A percentile compares a stretch with the other conserved stretches of the same genome.
Conservation (phyloP, 2,329 filamentous ascomycete species). For the Penicillium nordicum region DNA sequence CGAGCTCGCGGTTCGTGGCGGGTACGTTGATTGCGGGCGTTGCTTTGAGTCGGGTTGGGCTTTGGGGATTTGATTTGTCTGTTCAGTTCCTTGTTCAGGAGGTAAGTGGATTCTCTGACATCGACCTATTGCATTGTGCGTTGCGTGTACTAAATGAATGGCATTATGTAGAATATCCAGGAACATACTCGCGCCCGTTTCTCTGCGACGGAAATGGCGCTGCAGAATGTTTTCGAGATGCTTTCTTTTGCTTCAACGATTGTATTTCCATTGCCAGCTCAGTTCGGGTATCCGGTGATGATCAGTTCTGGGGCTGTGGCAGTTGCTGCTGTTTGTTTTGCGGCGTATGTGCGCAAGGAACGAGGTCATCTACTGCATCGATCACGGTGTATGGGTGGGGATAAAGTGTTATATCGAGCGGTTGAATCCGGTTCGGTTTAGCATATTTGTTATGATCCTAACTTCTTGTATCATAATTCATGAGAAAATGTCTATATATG, state of each 20-base stretch:
- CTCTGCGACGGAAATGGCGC: slow-evolving; percentile 63
- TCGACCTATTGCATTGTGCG: not conserved
- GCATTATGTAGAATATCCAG: slow-evolving; percentile 49
- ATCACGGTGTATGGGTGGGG: slow-evolving; percentile 19
- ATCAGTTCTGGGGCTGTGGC: slow-evolving; percentile 50
- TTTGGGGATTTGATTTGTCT: slow-evolving; percentile 62
- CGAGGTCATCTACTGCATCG: slow-evolving; percentile 60
- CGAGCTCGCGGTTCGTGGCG: slow-evolving; percentile 39
- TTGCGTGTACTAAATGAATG: not conserved
- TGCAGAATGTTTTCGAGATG: slow-evolving; percentile 69
- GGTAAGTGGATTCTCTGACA: slow-evolving; percentile 32
- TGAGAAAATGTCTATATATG: not conserved
- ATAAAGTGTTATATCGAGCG: slow-evolving; percentile 10
- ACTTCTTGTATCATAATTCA: not conserved
- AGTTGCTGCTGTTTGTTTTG: slow-evolving; percentile 44
- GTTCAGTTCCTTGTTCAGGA: slow-evolving; percentile 61
- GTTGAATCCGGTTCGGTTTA: not conserved
- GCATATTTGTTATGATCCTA: not conserved
- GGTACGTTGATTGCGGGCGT: slow-evolving; percentile 51
- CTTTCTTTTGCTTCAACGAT: slow-evolving; percentile 65
- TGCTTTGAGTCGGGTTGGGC: slow-evolving; percentile 56
- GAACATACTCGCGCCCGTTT: slow-evolving; percentile 62
- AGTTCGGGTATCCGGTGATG: slow-evolving; percentile 63
- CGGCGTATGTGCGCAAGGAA: slow-evolving; percentile 55
- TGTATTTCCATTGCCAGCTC: slow-evolving; percentile 57